phyloP scores from a whole-genome alignment of 768 basidiomycete genomes.

The Pholiota conissans region DNA sequence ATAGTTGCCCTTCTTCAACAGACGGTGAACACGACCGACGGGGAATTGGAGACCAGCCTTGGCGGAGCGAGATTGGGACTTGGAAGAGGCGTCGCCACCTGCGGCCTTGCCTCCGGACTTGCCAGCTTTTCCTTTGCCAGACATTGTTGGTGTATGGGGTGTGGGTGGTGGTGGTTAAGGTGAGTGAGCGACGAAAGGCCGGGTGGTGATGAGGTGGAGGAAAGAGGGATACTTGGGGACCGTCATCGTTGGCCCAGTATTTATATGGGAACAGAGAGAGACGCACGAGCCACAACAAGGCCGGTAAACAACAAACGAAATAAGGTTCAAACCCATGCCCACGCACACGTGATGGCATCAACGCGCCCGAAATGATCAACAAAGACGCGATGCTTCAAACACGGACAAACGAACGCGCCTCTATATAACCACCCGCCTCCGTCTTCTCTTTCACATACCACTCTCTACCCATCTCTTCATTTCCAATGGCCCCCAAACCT shows the following conservation, averaged over 20 bases:
- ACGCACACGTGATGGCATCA: slow-evolving; percentile 28
- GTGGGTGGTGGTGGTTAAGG: slow-evolving; percentile 20
- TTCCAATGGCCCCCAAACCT: slow-evolving; percentile 75
- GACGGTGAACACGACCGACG: slow-evolving; percentile 91
- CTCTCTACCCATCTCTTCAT: slow-evolving; percentile 27
- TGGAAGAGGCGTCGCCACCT: slow-evolving; percentile 67
- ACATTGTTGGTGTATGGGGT: slow-evolving; percentile 33
- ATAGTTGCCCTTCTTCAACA: slow-evolving; percentile 88
- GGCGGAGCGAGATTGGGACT: slow-evolving; percentile 74
- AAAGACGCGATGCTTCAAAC: slow-evolving; percentile 40
- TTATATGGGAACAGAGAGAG: slow-evolving; percentile 34
- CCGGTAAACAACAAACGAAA: slow-evolving; percentile 36
- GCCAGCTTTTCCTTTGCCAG: slow-evolving; percentile 44
- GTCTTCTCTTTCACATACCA: slow-evolving; percentile 37
- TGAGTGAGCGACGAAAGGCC: slow-evolving; percentile 12
- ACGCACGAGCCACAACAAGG: slow-evolving; percentile 22
- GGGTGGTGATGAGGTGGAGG: slow-evolving; percentile 18
- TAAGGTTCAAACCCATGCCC: slow-evolving; percentile 41
- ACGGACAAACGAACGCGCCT: slow-evolving; percentile 43
- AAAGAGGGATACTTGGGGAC: slow-evolving; percentile 20
- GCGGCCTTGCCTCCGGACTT: slow-evolving; percentile 39
- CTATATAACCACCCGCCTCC: slow-evolving; percentile 33
- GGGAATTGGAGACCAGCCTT: slow-evolving; percentile 86
- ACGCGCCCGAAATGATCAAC: slow-evolving; percentile 50
- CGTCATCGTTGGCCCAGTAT: slow-evolving; percentile 27